These are phyloP conservation scores for Melocanna baccifera DNA, from an alignment of 176 grass and related monocot genomes.

Conservation along the genomic window DNA sequence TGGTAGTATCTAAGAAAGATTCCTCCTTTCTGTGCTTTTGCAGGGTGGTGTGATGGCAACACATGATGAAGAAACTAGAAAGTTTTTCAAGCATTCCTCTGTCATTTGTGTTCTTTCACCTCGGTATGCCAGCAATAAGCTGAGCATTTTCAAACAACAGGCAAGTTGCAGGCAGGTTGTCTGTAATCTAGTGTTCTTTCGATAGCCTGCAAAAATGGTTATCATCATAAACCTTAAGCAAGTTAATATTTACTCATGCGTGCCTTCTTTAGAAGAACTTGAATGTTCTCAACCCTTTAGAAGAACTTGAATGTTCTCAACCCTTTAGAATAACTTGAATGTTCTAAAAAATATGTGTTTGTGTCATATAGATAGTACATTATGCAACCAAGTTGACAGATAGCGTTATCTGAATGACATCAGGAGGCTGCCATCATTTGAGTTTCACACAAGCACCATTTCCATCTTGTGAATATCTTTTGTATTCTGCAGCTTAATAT, in stretches of 20 bases:
- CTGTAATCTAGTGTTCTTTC: background rate
- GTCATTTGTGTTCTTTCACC: conserved; percentile 92
- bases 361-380: background rate
- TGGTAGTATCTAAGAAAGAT: background rate
- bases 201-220: background rate
- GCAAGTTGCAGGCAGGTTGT: conserved; percentile 40
- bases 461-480: conserved; percentile 16
- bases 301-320: too few species aligned
- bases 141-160: conserved; percentile 97
- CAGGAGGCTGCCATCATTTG: background rate
- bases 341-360: background rate
- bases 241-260: background rate
- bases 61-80: conserved; percentile 93
- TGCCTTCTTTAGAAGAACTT: background rate
- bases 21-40: conserved; percentile 24
- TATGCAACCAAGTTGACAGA: background rate
- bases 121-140: conserved; percentile 90
- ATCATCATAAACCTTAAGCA: background rate
- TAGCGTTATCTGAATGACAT: background rate
- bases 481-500: conserved; percentile 2
- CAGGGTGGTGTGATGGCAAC: conserved; percentile 95
- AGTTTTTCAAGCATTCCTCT: conserved; percentile 95
- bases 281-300: background rate
- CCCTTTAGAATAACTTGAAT: too few species aligned
- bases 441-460: background rate